These are phyloP conservation scores for Borovskyia barvae DNA, from an alignment of 208 protist genomes.

Conservation along the genomic window DNA sequence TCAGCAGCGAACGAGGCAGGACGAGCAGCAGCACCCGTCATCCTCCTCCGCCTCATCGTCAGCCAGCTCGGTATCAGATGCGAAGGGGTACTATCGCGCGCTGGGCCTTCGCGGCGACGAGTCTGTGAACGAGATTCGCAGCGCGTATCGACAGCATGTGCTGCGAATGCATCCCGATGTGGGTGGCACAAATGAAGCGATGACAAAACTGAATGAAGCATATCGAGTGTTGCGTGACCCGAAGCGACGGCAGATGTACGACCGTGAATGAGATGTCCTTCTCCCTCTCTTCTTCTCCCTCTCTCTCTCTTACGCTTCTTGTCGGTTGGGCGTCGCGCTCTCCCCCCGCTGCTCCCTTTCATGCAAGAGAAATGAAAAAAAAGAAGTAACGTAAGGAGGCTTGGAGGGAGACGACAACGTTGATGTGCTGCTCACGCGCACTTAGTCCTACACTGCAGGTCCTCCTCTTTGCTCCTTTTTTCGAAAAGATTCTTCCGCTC, in stretches of 20 bases:
- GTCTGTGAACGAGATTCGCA: slow-evolving; percentile 89
- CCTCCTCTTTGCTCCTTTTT: too few relatives aligned
- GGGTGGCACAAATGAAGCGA: slow-evolving; percentile 65
- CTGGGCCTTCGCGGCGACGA: slow-evolving; percentile 66
- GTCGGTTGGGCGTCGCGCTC: background rate
- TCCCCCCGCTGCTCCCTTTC: too few relatives aligned
- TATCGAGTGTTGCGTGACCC: slow-evolving; percentile 97
- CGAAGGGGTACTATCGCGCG: slow-evolving; percentile 71
- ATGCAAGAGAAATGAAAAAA: too few relatives aligned
- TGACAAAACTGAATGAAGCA: slow-evolving; percentile 87
- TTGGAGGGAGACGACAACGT: too few relatives aligned
- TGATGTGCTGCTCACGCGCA: too few relatives aligned
- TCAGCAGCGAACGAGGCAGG: slow-evolving; percentile 21
- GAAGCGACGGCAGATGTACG: slow-evolving; percentile 95
- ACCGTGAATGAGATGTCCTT: slow-evolving; percentile 34
- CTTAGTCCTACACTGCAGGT: too few relatives aligned
- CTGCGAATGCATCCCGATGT: slow-evolving; percentile 83
- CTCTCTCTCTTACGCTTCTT: slow-evolving; percentile 12
- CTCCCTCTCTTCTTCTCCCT: background rate
- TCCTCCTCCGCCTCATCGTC: slow-evolving; percentile 3
- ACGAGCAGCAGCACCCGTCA: background rate
- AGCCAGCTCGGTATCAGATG: slow-evolving; percentile 18
- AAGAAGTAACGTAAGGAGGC: too few relatives aligned
- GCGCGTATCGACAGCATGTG: slow-evolving; percentile 76
- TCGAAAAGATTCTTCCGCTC: too few relatives aligned